Evolutionary conservation across 495 filamentous ascomycete genomes (phyloP).

Genomic region (Aspergillus taichungensis): DNA sequence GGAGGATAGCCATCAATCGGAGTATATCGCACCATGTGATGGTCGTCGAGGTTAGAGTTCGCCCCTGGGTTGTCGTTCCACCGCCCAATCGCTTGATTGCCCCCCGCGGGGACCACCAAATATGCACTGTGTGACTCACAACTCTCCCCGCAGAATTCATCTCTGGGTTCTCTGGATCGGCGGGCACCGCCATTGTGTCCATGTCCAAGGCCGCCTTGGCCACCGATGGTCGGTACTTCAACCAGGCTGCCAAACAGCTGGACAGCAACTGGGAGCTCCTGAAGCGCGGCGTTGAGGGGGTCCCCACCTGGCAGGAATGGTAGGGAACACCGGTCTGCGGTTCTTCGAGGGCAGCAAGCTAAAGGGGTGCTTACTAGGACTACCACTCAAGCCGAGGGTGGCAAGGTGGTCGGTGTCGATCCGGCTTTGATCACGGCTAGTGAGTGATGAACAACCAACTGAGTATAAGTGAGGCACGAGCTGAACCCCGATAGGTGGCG

Average conservation of each 20-base stretch:
- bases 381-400: conserved; percentile 71
- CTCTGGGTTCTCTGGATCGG: conserved; percentile 90
- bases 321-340: conserved; percentile 22
- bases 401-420: conserved; percentile 86
- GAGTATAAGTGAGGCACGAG: neutral
- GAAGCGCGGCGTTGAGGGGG: conserved; percentile 87
- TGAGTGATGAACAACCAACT: conserved; percentile 21
- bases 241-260: conserved; percentile 88
- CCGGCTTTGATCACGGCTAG: conserved; percentile 77
- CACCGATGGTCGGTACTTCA: conserved; percentile 97
- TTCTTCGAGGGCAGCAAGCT: conserved; percentile 10
- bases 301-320: conserved; percentile 98
- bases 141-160: conserved; percentile 56
- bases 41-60: conserved; percentile 62
- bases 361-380: conserved; percentile 39
- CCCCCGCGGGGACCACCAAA: neutral
- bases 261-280: conserved; percentile 87
- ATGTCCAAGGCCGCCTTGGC: conserved; percentile 79
- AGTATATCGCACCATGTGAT: conserved; percentile 95
- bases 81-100: neutral
- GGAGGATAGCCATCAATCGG: conserved; percentile 94
- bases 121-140: conserved; percentile 7
- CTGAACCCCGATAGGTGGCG: conserved; percentile 46
- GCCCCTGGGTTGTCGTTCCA: neutral
- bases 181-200: conserved; percentile 85